phyloP scores from a whole-genome alignment of 2,329 filamentous ascomycete species.

The Sclerotinia trifoliorum region DNA sequence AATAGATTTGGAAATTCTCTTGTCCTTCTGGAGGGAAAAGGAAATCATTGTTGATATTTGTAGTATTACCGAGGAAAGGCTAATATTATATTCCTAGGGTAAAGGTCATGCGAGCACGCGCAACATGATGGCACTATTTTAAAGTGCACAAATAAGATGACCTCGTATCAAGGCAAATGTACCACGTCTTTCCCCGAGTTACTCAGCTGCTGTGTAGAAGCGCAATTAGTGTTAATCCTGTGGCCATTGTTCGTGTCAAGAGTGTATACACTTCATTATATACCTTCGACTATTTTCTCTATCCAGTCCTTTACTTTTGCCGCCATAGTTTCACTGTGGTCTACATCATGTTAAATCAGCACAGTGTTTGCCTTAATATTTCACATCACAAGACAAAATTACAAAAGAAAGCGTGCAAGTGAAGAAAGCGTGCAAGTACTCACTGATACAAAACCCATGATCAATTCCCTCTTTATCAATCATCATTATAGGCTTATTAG shows the following conservation, averaged over 20 bases:
- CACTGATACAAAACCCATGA: conserved; percentile 61
- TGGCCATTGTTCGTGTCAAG: background rate
- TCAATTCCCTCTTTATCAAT: conserved; percentile 57
- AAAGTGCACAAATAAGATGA: background rate
- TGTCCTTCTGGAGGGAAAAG: too few species aligned
- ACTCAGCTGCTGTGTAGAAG: background rate
- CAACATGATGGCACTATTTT: background rate
- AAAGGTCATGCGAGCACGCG: background rate
- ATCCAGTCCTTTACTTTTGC: conserved; percentile 47
- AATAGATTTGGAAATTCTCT: too few species aligned
- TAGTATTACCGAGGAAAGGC: background rate
- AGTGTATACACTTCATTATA: background rate
- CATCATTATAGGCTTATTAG: conserved; percentile 17
- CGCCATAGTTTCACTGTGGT: conserved; percentile 50
- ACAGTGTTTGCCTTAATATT: background rate
- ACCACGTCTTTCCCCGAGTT: background rate
- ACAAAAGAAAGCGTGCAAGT: background rate
- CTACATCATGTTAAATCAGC: conserved; percentile 33
- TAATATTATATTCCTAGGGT: background rate
- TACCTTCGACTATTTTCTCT: conserved; percentile 28
- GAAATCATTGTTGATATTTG: too few species aligned
- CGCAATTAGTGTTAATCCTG: background rate
- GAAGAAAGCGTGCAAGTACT: too few species aligned
- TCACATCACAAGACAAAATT: rapidly evolving
- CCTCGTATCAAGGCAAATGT: background rate